phyloP scores from a whole-genome alignment of 306 rosid genomes.

The Ormosia emarginata region DNA sequence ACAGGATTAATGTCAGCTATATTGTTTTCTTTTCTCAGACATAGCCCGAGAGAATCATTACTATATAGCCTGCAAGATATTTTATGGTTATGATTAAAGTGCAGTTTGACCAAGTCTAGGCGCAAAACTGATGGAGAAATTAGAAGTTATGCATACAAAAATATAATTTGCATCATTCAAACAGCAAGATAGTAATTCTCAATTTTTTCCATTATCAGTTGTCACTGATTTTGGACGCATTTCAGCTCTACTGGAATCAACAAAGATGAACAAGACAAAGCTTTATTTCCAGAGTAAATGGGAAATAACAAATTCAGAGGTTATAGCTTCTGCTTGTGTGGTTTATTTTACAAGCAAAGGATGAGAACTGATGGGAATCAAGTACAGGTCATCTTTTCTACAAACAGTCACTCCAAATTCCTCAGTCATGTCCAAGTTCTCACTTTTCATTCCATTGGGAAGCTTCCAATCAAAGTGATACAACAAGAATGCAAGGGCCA shows the following conservation, averaged over 20 bases:
- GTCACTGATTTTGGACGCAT: neutral
- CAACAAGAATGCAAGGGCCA: conserved; percentile 14
- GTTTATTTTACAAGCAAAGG: neutral
- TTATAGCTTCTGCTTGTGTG: neutral
- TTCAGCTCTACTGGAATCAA: neutral
- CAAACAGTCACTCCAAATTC: neutral
- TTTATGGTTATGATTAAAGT: neutral
- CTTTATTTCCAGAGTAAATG: neutral
- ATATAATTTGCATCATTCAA: neutral
- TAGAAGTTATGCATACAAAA: neutral
- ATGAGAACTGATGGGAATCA: neutral
- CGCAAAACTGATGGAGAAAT: neutral
- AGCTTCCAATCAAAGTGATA: conserved; percentile 32
- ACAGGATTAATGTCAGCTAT: too few species aligned
- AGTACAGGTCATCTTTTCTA: neutral
- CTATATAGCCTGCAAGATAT: neutral
- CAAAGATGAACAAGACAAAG: neutral
- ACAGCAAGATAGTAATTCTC: neutral
- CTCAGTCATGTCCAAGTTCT: conserved; percentile 24
- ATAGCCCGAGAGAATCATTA: neutral
- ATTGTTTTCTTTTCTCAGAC: too few species aligned
- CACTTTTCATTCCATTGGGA: conserved; percentile 11
- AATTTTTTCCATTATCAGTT: neutral
- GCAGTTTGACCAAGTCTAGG: neutral
- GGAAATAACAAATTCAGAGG: neutral